Percentiles rank a stretch among this genome's conserved stretches.
These are phyloP conservation scores for Helicocarpus griseus DNA, from an alignment of 2,329 filamentous ascomycete genomes.

Conservation along the genomic window DNA sequence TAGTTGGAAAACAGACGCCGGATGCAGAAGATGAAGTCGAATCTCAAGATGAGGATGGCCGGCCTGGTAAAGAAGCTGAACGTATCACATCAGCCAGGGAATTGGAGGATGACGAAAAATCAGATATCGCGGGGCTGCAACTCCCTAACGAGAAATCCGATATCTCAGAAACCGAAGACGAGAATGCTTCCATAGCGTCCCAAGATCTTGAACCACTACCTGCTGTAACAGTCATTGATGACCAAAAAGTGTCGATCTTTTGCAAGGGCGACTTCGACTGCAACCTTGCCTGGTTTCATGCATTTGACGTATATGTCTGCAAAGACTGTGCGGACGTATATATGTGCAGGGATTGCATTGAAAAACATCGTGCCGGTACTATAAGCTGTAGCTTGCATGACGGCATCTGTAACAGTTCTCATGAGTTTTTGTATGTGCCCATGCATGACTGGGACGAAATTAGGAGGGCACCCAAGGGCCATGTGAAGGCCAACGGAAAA, in stretches of 20 bases:
- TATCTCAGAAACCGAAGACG: not conserved
- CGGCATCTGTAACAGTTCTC: slow-evolving; percentile 15
- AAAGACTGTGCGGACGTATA: slow-evolving; percentile 19
- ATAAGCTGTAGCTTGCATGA: not conserved
- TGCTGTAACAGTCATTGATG: no score
- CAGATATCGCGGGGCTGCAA: not conserved
- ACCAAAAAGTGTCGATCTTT: no score
- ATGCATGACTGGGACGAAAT: slow-evolving; percentile 15
- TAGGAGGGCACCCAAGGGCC: slow-evolving; percentile 10
- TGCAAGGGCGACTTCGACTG: slow-evolving; percentile 9
- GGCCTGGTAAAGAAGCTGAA: not conserved
- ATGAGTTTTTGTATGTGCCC: slow-evolving; percentile 18
- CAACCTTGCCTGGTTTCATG: slow-evolving; percentile 13
- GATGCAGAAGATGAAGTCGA: not conserved
- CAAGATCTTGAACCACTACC: no score
- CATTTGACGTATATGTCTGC: slow-evolving; percentile 21
- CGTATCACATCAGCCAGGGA: not conserved
- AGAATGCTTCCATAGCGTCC: no score
- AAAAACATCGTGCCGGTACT: slow-evolving; percentile 18
- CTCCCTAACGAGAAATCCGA: not conserved
- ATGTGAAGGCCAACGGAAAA: slow-evolving; percentile 17
- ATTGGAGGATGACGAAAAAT: not conserved
- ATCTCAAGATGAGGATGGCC: not conserved
- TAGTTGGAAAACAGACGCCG: not conserved
- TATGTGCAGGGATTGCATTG: slow-evolving; percentile 15